Conservation (phyloP, 164 flowering plant genomes). For the Echeveria elegans region DNA sequence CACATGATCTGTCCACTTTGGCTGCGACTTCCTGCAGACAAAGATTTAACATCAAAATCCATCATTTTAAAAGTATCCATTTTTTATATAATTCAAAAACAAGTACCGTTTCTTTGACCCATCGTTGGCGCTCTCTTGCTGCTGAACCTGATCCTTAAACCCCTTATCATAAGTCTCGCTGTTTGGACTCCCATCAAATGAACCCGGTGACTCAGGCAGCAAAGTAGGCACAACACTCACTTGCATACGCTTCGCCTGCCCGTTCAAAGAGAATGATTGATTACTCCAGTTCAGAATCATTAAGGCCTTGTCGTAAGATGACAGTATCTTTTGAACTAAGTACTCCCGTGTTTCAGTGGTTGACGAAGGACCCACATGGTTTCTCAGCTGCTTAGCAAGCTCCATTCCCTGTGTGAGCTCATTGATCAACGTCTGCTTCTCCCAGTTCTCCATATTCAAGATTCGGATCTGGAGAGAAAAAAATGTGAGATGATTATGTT, state of each 20-base stretch:
- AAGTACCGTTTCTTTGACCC: constrained; percentile 57
- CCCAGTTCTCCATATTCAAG: constrained; percentile 18
- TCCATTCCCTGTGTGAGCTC: constrained; percentile 70
- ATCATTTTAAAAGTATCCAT: neutral
- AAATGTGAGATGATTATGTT: neutral
- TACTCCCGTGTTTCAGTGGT: constrained; percentile 26
- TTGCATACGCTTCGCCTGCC: constrained; percentile 13
- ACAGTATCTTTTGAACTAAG: constrained; percentile 34
- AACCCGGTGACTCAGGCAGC: constrained; percentile 44
- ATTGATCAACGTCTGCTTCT: constrained; percentile 36
- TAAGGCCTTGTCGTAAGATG: constrained; percentile 57
- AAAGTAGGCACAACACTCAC: constrained; percentile 1
- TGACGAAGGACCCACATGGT: constrained; percentile 28
- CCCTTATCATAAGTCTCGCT: constrained; percentile 30
- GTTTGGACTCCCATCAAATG: constrained; percentile 46
- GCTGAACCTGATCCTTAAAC: constrained; percentile 18
- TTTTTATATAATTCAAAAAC: too few relatives aligned
- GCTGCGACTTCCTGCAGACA: constrained; percentile 49
- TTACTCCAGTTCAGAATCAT: constrained; percentile 39
- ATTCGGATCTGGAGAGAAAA: neutral
- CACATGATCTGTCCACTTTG: constrained; percentile 60
- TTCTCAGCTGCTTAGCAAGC: constrained; percentile 42
- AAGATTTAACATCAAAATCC: too few relatives aligned
- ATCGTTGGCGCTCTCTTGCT: constrained; percentile 14
- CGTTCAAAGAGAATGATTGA: constrained; percentile 10